These are phyloP conservation scores for Draba incana DNA, from an alignment of 345 rosid species.

Conservation along the genomic window DNA sequence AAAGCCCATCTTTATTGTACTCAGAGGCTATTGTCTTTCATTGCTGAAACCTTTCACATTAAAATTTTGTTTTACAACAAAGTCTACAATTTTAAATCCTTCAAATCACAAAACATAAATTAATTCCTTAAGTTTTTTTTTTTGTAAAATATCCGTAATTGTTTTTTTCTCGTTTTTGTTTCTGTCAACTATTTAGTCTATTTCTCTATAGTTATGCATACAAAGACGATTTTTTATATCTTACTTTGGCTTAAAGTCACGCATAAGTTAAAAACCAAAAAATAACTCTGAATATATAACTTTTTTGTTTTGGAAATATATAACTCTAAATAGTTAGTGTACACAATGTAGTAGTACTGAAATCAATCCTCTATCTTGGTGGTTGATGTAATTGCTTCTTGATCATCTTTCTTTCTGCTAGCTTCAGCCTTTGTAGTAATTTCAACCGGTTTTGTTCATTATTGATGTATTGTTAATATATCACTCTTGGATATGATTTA, in stretches of 20 bases:
- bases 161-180: too few relatives aligned
- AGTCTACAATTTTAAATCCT: too few relatives aligned
- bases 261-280: background rate
- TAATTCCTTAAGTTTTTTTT: too few relatives aligned
- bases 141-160: too few relatives aligned
- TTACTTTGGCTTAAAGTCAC: background rate
- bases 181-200: too few relatives aligned
- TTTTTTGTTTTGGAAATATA: too few relatives aligned
- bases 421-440: slow-evolving; percentile 25
- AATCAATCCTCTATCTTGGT: slow-evolving; percentile 36
- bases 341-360: slow-evolving; percentile 29
- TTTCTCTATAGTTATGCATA: slow-evolving; percentile 1
- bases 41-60: slow-evolving; percentile 1
- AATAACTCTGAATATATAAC: too few relatives aligned
- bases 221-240: background rate
- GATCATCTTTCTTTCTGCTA: slow-evolving; percentile 34
- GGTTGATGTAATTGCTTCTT: slow-evolving; percentile 29
- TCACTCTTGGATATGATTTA: too few relatives aligned
- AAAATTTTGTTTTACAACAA: background rate
- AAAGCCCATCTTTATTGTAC: slow-evolving; percentile 1
- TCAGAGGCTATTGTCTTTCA: background rate
- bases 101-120: too few relatives aligned
- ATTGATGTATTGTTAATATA: too few relatives aligned
- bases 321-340: slow-evolving; percentile 27
- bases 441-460: slow-evolving; percentile 22